Percentiles rank a stretch among this genome's conserved stretches.
Conservation (phyloP, 192 early-diverging fungal genomes). For the Dissophora globulifera region DNA sequence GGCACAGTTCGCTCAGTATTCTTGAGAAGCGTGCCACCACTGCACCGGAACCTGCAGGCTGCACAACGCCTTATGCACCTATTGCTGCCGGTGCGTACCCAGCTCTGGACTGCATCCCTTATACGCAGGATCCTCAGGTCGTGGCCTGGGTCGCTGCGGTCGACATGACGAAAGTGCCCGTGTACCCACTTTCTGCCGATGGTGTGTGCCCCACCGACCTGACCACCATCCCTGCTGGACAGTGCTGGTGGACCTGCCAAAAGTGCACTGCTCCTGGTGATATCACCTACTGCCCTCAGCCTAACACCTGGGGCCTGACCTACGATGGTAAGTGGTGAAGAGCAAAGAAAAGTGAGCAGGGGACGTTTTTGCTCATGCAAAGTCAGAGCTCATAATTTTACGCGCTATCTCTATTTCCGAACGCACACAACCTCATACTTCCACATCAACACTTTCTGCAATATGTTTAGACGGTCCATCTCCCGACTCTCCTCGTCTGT, state of each 20-base stretch:
- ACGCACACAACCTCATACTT: neutral
- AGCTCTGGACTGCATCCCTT: constrained; percentile 25
- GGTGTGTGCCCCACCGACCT: constrained; percentile 14
- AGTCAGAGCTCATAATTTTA: neutral
- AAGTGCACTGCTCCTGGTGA: constrained; percentile 35
- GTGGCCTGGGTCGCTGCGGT: constrained; percentile 54
- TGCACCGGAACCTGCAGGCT: neutral
- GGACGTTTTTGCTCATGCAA: neutral
- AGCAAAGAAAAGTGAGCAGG: no score
- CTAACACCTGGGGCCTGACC: constrained; percentile 61
- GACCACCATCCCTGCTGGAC: constrained; percentile 26
- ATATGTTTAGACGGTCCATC: constrained; percentile 62
- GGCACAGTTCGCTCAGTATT: neutral
- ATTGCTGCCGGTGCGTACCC: constrained; percentile 25
- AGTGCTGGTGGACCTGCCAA: constrained; percentile 62
- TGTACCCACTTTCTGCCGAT: constrained; percentile 49
- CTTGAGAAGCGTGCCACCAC: constrained; percentile 19
- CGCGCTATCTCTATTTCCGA: neutral
- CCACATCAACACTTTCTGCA: constrained; percentile 49
- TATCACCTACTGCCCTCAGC: constrained; percentile 53
- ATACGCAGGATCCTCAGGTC: constrained; percentile 41
- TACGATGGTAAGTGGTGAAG: constrained; percentile 55
- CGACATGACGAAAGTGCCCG: constrained; percentile 40
- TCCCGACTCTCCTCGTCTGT: constrained; percentile 52
- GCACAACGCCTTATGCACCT: constrained; percentile 1